phyloP scores from a whole-genome alignment of 2,329 filamentous ascomycete species.

The Diaporthe ampelina region DNA sequence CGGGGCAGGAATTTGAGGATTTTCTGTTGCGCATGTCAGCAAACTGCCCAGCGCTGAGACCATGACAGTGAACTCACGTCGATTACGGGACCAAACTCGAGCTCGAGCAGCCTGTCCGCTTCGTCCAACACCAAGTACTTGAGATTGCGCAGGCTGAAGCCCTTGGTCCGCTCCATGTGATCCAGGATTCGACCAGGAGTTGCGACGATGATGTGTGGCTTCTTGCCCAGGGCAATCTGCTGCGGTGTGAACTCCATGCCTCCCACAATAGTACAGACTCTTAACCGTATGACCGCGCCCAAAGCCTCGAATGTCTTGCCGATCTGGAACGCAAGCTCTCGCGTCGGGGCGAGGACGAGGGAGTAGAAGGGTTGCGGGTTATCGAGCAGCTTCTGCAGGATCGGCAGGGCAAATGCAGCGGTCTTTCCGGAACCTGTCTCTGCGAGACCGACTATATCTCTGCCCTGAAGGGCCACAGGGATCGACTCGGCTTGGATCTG shows the following conservation, averaged over 20 bases:
- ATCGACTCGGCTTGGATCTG: conserved; percentile 91
- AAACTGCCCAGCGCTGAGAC: neutral
- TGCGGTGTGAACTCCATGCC: conserved; percentile 97
- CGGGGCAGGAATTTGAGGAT: conserved; percentile 89
- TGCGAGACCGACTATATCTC: conserved; percentile 91
- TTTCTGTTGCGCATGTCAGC: conserved; percentile 66
- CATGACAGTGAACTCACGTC: conserved; percentile 78
- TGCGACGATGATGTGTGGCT: conserved; percentile 93
- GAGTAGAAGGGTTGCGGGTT: conserved; percentile 88
- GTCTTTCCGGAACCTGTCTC: conserved; percentile 98
- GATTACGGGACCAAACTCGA: conserved; percentile 89
- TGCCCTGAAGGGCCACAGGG: conserved; percentile 80
- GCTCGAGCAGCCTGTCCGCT: conserved; percentile 88
- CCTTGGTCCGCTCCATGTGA: conserved; percentile 96
- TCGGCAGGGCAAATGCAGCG: conserved; percentile 92
- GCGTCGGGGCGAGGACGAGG: conserved; percentile 92
- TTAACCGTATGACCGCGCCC: conserved; percentile 88
- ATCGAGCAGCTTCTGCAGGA: conserved; percentile 90
- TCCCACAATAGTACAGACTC: conserved; percentile 88
- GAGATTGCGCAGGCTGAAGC: conserved; percentile 85
- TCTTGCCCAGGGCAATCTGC: conserved; percentile 91
- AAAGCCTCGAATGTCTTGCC: conserved; percentile 89
- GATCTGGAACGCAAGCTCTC: conserved; percentile 94
- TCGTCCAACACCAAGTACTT: conserved; percentile 97
- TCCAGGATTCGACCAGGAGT: conserved; percentile 92